These are phyloP conservation scores for Termitomyces sp. DNA, from an alignment of 768 basidiomycete genomes.

Conservation along the genomic window DNA sequence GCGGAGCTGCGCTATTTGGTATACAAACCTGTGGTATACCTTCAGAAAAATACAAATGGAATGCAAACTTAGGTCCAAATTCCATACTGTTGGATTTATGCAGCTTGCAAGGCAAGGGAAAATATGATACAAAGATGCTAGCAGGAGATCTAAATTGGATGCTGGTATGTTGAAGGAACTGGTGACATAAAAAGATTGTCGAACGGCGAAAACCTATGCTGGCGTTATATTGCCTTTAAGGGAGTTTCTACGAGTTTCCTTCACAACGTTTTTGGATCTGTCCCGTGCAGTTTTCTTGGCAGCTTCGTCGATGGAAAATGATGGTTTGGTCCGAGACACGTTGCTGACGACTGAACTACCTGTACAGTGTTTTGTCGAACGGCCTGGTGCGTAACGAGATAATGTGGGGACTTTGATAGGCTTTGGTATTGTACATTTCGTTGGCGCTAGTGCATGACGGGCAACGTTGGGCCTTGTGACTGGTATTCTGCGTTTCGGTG, in stretches of 20 bases:
- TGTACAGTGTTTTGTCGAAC: neutral
- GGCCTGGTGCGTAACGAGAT: conserved; percentile 2
- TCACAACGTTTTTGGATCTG: neutral
- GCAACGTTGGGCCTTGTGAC: conserved; percentile 14
- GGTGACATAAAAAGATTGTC: conserved; percentile 5
- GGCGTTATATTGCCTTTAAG: neutral
- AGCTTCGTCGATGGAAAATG: neutral
- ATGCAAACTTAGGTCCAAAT: neutral
- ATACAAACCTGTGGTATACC: neutral
- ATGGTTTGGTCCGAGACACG: conserved; percentile 1
- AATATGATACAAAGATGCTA: conserved; percentile 4
- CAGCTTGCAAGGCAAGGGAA: neutral
- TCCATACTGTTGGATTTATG: neutral
- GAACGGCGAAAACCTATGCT: conserved; percentile 1
- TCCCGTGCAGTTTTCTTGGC: neutral
- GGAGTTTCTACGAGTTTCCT: neutral
- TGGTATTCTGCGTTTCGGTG: conserved; percentile 8
- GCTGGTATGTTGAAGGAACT: neutral
- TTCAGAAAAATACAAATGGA: neutral
- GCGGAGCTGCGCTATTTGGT: neutral
- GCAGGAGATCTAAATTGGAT: neutral
- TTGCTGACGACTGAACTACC: neutral
- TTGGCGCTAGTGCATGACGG: conserved; percentile 4
- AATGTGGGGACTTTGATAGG: conserved; percentile 6
- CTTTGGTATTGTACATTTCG: conserved; percentile 7